These are phyloP conservation scores for Thelonectria rubi DNA, from an alignment of 2,329 filamentous ascomycete species.

Conservation along the genomic window DNA sequence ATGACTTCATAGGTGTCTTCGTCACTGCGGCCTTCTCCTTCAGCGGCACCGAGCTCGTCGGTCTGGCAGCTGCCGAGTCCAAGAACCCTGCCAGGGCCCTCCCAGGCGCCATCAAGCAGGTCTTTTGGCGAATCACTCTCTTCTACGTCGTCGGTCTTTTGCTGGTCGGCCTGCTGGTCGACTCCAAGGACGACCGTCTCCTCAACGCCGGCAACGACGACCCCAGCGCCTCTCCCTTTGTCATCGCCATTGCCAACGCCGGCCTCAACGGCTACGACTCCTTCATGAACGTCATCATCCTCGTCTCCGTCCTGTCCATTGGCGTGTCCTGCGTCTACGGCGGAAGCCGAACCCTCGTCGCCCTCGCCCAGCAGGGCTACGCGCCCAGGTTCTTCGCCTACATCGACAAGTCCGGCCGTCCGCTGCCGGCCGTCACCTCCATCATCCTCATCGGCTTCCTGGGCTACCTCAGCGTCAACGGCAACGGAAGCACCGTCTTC, in stretches of 20 bases:
- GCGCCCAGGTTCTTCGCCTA: slow-evolving; percentile 66
- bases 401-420: slow-evolving; percentile 66
- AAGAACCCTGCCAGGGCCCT: slow-evolving; percentile 76
- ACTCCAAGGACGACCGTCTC: slow-evolving; percentile 56
- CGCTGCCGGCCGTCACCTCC: slow-evolving; percentile 58
- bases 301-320: slow-evolving; percentile 67
- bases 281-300: slow-evolving; percentile 68
- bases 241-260: slow-evolving; percentile 64
- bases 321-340: slow-evolving; percentile 68
- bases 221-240: slow-evolving; percentile 60
- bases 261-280: slow-evolving; percentile 61
- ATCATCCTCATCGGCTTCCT: slow-evolving; percentile 61
- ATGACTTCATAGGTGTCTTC: slow-evolving; percentile 31
- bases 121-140: slow-evolving; percentile 66
- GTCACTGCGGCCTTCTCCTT: slow-evolving; percentile 80
- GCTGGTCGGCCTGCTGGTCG: slow-evolving; percentile 61
- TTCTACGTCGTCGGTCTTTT: slow-evolving; percentile 64
- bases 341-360: slow-evolving; percentile 66
- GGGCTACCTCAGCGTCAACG: slow-evolving; percentile 57
- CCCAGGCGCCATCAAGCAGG: slow-evolving; percentile 86
- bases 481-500: slow-evolving; percentile 62
- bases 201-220: slow-evolving; percentile 56
- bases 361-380: slow-evolving; percentile 67
- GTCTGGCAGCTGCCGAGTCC: slow-evolving; percentile 76
- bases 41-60: slow-evolving; percentile 78